Evolutionary conservation across 768 basidiomycete genomes (phyloP), one percentile per base, ranked within the genome.

Genomic region (Udeniomyces megalosporus): DNA sequence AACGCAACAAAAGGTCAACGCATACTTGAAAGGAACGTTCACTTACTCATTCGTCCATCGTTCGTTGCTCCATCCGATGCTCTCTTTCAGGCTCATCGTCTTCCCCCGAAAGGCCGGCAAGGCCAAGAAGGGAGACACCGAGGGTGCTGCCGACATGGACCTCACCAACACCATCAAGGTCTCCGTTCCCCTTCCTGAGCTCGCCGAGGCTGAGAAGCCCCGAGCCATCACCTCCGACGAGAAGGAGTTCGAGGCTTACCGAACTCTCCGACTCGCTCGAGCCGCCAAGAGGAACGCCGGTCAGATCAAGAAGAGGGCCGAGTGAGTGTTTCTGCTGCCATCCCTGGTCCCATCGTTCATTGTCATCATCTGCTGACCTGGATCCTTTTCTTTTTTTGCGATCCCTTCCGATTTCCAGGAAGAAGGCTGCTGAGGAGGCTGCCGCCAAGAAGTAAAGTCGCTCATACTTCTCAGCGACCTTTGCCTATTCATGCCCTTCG

Each of bases 91-190:
- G 70, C 77, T 99, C 72, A 85, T 97, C 69, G 85, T 99, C 77
- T 96, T 95, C 86, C 92, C 95, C 74, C 84, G 87, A 76, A 92
- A 95, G 77, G 80, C 87, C 67, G 80, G 82, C 75, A 96, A 96
- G 79, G 84, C 87, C 72, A 96, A 95, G 83, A 85, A 86, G 80
- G 88, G 88, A 61, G 92, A 96, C 76, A 42, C 38, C 17, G 38
- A 42, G 38, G 38, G 38, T 42, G 86, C 90, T 53, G 81, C 83
- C 64, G 83, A 81, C 61, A 88, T 86, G 49, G 88, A 88, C 65
- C 86, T 88, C 76, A 80, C n/a, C 31, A 42, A 42, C 38, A 8
- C 17, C 38, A 17, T 42, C 38, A 73, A 81, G 68, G 87, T 84
- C 67, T 87, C 86, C 68, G 69, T 85, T 68, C 76, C 86, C 59